Conservation (phyloP, 2,329 filamentous ascomycete genomes). For the Pseudofabraea citricarpa region DNA sequence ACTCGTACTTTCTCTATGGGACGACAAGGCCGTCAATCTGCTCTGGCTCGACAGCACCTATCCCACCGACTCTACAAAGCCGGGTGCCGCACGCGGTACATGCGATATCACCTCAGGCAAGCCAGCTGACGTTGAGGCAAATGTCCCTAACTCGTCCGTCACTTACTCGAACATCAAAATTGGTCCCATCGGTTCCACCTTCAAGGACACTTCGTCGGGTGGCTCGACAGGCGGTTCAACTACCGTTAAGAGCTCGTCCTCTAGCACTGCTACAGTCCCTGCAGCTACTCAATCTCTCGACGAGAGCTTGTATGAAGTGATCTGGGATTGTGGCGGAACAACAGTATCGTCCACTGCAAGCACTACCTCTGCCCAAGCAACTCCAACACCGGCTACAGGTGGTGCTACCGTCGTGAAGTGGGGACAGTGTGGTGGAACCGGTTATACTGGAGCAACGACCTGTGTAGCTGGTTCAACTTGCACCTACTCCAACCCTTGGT, state of each 20-base stretch:
- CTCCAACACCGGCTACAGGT: neutral
- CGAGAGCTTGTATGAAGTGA: too few species aligned
- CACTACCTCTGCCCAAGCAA: neutral
- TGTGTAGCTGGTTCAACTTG: neutral
- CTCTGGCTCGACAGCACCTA: constrained; percentile 69
- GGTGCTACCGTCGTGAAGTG: neutral
- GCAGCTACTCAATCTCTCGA: neutral
- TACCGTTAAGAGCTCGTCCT: neutral
- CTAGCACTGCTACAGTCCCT: neutral
- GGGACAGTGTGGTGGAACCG: neutral
- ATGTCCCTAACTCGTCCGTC: constrained; percentile 40
- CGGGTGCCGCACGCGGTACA: constrained; percentile 48
- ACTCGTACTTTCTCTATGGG: constrained; percentile 56
- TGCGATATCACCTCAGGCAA: constrained; percentile 48
- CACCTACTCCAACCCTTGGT: neutral
- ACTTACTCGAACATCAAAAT: constrained; percentile 29
- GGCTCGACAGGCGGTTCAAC: neutral
- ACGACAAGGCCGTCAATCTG: constrained; percentile 59
- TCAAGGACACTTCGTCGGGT: too few species aligned
- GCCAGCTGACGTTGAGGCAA: constrained; percentile 43
- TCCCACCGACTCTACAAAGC: constrained; percentile 42
- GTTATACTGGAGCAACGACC: neutral
- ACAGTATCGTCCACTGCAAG: neutral
- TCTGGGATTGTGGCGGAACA: constrained; percentile 1
- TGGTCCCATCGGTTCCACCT: constrained; percentile 27